phyloP scores from a whole-genome alignment of 2,329 filamentous ascomycete species.

The Colletotrichum echinochloae region DNA sequence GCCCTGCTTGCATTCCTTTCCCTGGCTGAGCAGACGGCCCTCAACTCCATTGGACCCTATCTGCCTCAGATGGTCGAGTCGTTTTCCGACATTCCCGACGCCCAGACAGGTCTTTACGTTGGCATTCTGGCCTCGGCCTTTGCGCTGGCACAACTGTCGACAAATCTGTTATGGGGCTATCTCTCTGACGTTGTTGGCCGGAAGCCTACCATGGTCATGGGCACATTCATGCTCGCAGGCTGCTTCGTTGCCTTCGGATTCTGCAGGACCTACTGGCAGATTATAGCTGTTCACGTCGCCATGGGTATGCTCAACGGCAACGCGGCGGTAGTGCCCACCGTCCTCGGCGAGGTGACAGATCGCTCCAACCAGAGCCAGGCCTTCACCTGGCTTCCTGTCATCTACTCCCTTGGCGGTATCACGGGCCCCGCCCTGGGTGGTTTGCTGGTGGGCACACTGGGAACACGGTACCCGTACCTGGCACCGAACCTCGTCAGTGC shows the following conservation, averaged over 20 bases:
- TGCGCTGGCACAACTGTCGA: slow-evolving; percentile 90
- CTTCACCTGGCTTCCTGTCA: slow-evolving; percentile 93
- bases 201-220: slow-evolving; percentile 84
- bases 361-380: slow-evolving; percentile 93
- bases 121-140: slow-evolving; percentile 92
- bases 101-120: slow-evolving; percentile 85
- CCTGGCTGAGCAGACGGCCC: slow-evolving; percentile 91
- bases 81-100: slow-evolving; percentile 82
- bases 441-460: slow-evolving; percentile 75
- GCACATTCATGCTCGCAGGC: slow-evolving; percentile 82
- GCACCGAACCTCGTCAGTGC: slow-evolving; percentile 86
- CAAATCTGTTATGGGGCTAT: slow-evolving; percentile 93
- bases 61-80: slow-evolving; percentile 90
- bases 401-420: slow-evolving; percentile 96
- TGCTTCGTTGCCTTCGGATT: slow-evolving; percentile 92
- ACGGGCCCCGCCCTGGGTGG: slow-evolving; percentile 94
- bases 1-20: slow-evolving; percentile 88
- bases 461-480: slow-evolving; percentile 81
- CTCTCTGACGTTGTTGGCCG: slow-evolving; percentile 82
- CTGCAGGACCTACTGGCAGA: slow-evolving; percentile 84
- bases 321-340: slow-evolving; percentile 92
- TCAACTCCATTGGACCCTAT: slow-evolving; percentile 97
- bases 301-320: slow-evolving; percentile 98
- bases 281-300: slow-evolving; percentile 84
- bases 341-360: slow-evolving; percentile 94